Base-by-base conservation (phyloP, 805 yeast species). In the Saccharomycopsis sp. region DNA sequence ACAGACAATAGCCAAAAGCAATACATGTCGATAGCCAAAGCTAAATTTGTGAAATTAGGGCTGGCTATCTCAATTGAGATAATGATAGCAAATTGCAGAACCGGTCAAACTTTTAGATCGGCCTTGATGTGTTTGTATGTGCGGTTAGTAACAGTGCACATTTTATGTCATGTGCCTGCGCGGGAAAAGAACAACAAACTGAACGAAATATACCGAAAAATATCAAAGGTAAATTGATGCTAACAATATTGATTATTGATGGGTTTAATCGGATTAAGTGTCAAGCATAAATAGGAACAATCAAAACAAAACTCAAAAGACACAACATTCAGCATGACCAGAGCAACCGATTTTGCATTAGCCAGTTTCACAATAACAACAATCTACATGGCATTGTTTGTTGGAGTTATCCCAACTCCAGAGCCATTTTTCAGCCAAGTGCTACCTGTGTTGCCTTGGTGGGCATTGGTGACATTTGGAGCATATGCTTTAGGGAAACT, bases 381-480 rank as follows among this genome's bases (percentile, higher is more conserved):
- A 1, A 67, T 83, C 5, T 86, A 86, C 71, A 72, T 78, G 64
- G 78, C 83, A 2, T 73, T 85, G 25, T 70, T 69, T 60, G 64
- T 74, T 17, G 84, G 84, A 15, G 76, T 78, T 47, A 72, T 86
- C 58, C 90, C 90, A 51, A 71, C 80, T 3, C 75, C 82, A 7
- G 70, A 68, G n/a, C 64, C 52, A 17, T 23, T 54, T 23, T 52
- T 38, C 56, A 61, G 59, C 22, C 5, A 44, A 44, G 22, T 44
- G 22, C 3, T 44, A 17, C 49, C 49, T 5, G 49, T 44, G 22
- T 65, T 86, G 59, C 91, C 91, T 38, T 84, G 79, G 76, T 86
- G 90, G 91, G 79, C 75, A 0, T 72, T 86, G 62, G 87, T 86
- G 41, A 66, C 85, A 1, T 85, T 85, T 69, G 91, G 91, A 29